Percentiles rank a stretch among this genome's conserved stretches.
Conservation (phyloP, 2,329 filamentous ascomycete genomes). For the Septoria petroselini region DNA sequence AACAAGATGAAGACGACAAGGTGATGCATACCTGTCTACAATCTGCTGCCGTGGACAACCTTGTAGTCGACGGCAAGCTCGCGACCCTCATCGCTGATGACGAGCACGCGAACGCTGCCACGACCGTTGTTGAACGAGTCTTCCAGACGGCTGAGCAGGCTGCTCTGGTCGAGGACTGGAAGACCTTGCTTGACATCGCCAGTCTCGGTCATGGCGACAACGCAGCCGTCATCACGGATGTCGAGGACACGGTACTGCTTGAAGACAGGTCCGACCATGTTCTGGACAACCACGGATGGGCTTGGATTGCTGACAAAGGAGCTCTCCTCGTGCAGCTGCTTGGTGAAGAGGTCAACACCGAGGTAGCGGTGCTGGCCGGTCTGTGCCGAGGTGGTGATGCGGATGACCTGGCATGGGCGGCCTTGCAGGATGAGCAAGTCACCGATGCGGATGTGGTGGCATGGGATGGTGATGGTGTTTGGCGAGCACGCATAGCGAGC, state of each 20-base stretch:
- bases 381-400: slow-evolving; percentile 95
- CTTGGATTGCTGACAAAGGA: slow-evolving; percentile 96
- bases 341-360: slow-evolving; percentile 99
- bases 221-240: slow-evolving; percentile 74
- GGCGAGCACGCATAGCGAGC: slow-evolving; percentile 40
- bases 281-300: slow-evolving; percentile 96
- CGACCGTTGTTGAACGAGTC: slow-evolving; percentile 86
- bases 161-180: slow-evolving; percentile 90
- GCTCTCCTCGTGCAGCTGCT: slow-evolving; percentile 98
- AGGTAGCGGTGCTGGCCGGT: slow-evolving; percentile 99
- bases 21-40: slow-evolving; percentile 45
- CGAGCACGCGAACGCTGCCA: slow-evolving; percentile 89
- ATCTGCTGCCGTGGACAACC: slow-evolving; percentile 78
- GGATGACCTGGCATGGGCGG: slow-evolving; percentile 99
- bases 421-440: slow-evolving; percentile 99
- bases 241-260: slow-evolving; percentile 99
- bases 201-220: slow-evolving; percentile 98
- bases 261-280: slow-evolving; percentile 98
- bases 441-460: slow-evolving; percentile 98
- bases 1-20: background rate
- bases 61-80: slow-evolving; percentile 99
- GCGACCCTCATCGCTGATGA: slow-evolving; percentile 87
- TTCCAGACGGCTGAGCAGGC: slow-evolving; percentile 75
- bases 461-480: slow-evolving; percentile 96
- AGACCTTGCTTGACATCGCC: slow-evolving; percentile 97